Conservation (phyloP, 2,329 filamentous ascomycete species). For the Alternaria novae-zelandiae region DNA sequence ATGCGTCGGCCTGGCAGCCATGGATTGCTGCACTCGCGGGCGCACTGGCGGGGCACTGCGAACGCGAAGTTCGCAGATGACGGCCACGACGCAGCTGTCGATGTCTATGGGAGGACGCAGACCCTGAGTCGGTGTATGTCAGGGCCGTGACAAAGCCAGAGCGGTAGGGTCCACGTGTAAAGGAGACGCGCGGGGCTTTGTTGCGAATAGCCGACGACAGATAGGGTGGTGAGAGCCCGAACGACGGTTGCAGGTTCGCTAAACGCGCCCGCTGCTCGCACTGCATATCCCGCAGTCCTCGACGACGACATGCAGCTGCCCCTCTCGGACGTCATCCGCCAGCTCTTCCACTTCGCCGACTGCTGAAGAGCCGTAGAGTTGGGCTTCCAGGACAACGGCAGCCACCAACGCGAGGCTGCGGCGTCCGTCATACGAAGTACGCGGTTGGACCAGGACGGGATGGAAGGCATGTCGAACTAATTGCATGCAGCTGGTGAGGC, state of each 20-base stretch:
- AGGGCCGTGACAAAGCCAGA: neutral
- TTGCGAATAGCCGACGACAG: constrained; percentile 12
- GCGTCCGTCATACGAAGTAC: constrained; percentile 8
- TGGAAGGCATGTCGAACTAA: constrained; percentile 25
- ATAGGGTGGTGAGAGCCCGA: constrained; percentile 1
- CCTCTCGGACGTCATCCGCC: constrained; percentile 28
- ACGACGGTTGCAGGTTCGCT: constrained; percentile 22
- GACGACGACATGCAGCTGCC: constrained; percentile 17
- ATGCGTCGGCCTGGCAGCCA: constrained; percentile 24
- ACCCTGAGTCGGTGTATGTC: neutral
- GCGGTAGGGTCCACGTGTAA: constrained; percentile 24
- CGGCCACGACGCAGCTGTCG: constrained; percentile 1
- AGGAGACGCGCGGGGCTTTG: constrained; percentile 17
- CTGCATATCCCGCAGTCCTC: constrained; percentile 26
- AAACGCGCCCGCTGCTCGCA: constrained; percentile 19
- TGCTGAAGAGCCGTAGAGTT: neutral
- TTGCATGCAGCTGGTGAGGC: constrained; percentile 40
- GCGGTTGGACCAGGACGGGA: constrained; percentile 20
- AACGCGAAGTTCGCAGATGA: constrained; percentile 30
- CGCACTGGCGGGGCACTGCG: constrained; percentile 16
- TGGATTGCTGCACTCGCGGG: constrained; percentile 22
- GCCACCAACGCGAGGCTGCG: neutral
- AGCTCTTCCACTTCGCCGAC: constrained; percentile 11
- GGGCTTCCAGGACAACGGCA: neutral
- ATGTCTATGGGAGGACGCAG: neutral